A percentile compares a stretch with the other conserved stretches of the same genome.
Evolutionary conservation across 192 early-diverging fungal species (phyloP).

Genomic region (Chytriomyces sp.): DNA sequence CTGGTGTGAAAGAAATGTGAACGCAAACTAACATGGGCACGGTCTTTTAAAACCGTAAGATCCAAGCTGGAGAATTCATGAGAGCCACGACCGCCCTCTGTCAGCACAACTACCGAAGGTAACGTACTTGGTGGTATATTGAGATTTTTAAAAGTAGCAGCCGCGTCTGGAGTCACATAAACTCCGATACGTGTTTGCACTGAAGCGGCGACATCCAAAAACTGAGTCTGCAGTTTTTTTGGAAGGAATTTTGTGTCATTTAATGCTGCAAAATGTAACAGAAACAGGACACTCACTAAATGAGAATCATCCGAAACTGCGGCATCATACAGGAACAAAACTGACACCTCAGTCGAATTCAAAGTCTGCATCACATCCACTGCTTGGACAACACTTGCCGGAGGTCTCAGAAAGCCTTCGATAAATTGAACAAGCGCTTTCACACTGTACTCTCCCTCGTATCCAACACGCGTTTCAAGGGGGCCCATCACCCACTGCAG

Average conservation of each 20-base stretch:
- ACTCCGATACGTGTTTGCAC: conserved; percentile 25
- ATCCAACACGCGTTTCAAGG: neutral
- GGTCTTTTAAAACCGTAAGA: too few species aligned
- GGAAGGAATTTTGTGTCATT: neutral
- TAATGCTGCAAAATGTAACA: neutral
- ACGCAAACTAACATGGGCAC: neutral
- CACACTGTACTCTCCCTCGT: neutral
- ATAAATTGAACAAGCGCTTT: neutral
- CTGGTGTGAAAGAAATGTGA: neutral
- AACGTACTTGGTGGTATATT: neutral
- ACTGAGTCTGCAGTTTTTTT: conserved; percentile 43
- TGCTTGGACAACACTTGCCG: neutral
- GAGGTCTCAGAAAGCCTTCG: neutral
- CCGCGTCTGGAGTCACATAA: conserved; percentile 24
- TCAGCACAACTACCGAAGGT: neutral
- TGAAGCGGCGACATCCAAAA: conserved; percentile 25
- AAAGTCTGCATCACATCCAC: neutral
- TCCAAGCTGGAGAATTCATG: conserved; percentile 15
- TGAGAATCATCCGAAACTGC: neutral
- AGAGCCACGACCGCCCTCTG: conserved; percentile 17
- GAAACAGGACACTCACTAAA: neutral
- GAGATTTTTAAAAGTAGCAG: conserved; percentile 1
- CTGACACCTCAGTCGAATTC: neutral
- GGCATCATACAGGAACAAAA: neutral
- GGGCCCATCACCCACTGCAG: neutral